Conservation (phyloP, 139 green algal species). For the Klebsormidium nitens region DNA sequence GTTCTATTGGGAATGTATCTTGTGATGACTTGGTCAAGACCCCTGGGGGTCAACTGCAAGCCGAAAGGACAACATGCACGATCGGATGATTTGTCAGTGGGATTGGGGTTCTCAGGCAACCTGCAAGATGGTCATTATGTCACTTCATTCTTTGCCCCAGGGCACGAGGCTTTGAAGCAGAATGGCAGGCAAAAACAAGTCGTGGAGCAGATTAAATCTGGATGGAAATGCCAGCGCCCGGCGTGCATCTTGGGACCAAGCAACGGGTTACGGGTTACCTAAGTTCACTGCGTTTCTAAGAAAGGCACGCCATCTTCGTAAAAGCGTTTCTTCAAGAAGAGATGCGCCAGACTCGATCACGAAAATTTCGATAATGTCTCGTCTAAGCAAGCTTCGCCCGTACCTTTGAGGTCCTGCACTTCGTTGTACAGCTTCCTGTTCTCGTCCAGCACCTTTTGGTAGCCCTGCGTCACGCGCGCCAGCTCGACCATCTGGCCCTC, state of each 20-base stretch:
- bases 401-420: constrained; percentile 36
- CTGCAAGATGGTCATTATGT: too few relatives aligned
- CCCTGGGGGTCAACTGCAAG: too few relatives aligned
- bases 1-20: not conserved
- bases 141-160: too few relatives aligned
- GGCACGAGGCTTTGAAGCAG: too few relatives aligned
- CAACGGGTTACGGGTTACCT: not conserved
- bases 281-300: not conserved
- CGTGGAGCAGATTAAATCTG: not conserved
- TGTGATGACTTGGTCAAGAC: too few relatives aligned
- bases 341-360: too few relatives aligned
- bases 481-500: not conserved
- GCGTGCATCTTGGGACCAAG: too few relatives aligned
- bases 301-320: not conserved
- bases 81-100: too few relatives aligned
- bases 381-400: not conserved
- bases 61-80: too few relatives aligned
- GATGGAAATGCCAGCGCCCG: not conserved
- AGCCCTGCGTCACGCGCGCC: not conserved
- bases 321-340: not conserved
- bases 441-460: constrained; percentile 3
- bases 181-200: too few relatives aligned
- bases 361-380: too few relatives aligned
- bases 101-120: too few relatives aligned
- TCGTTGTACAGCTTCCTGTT: constrained; percentile 26